Evolutionary conservation across 1,284 basidiomycete genomes (phyloP).

Genomic region (Leccinum griseonigrum): DNA sequence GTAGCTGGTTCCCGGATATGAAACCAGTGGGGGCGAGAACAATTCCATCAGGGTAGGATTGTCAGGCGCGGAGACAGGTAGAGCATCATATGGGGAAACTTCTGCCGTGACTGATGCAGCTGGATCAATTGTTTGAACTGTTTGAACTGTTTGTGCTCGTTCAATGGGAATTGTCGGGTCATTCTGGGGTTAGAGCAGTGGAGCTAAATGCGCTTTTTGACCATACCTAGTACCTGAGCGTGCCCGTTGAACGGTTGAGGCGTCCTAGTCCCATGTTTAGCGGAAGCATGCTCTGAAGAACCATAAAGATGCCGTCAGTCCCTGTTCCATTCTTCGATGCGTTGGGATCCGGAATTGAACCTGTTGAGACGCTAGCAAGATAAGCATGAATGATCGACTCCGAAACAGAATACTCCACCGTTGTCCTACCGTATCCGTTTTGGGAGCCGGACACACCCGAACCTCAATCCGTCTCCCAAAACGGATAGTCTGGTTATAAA

Average conservation of each 20-base stretch:
- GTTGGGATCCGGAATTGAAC: not conserved
- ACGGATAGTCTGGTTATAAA: too few species aligned
- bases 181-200: constrained; percentile 7
- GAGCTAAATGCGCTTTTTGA: constrained; percentile 11
- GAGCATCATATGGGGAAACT: not conserved
- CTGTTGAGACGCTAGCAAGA: not conserved
- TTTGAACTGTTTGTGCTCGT: constrained; percentile 1
- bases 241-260: not conserved
- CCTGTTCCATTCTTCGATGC: constrained; percentile 7
- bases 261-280: not conserved
- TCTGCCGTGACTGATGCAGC: constrained; percentile 5
- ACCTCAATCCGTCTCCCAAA: too few species aligned
- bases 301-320: not conserved
- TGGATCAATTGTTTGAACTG: not conserved
- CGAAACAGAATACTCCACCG: not conserved
- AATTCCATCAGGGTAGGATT: not conserved
- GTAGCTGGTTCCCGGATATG: not conserved
- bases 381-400: not conserved
- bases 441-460: too few species aligned
- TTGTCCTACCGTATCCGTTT: not conserved
- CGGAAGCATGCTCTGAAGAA: not conserved
- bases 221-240: not conserved
- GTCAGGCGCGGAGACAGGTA: constrained; percentile 1
- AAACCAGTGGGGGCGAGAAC: not conserved
- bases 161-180: not conserved